Base-by-base conservation (phyloP, 163 green algal species). In the Scenedesmus sp. region DNA sequence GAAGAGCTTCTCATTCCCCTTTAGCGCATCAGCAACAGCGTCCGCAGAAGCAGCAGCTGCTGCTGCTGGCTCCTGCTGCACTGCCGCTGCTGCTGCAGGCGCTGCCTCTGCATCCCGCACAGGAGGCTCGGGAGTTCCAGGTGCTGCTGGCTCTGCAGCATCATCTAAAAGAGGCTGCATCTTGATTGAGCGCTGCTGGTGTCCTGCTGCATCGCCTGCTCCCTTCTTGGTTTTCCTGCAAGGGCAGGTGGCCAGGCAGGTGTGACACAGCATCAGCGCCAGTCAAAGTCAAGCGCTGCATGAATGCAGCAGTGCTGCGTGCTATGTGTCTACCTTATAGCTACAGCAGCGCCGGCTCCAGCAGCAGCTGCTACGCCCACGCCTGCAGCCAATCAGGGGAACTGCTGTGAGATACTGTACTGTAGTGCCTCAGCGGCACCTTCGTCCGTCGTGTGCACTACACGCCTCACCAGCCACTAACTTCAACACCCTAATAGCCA, bases 1-100 rank as follows among this genome's bases (percentile, higher is more conserved):
- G 54, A 96, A 94, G 0, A 96, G 90, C 23, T 54, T 34, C 26
- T 92, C 93, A 52, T 96, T 96, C 54, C 91, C 90, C n/a, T 93
- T 92, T 26, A 95, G 79, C 7, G 77, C 90, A 3, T 74, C 54
- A 60, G 18, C 67, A 62, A 92, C 20, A 46, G 73, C 7, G 13
- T 56, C 77, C 23, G 13, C 34, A 60, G 86, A 86, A 55, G 64
- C 66, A 15, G 52, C 18, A 23, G 87, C 62, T 89, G 87, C 74
- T 82, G 74, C 20, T 59, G 89, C 16, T 77, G 60, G 34, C 34
- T 34, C 59, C 34, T n/a, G 15, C 62, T n/a, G 46, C 23, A 23
- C n/a, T n/a, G n/a, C n/a, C n/a, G n/a, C 18, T 59, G 73, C n/a
- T 55, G 83, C 20, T 90, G 76, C 55, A 73, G 82, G 74, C 52